These are phyloP conservation scores for Suillus brevipes DNA, from an alignment of 768 basidiomycete genomes.

Conservation along the genomic window DNA sequence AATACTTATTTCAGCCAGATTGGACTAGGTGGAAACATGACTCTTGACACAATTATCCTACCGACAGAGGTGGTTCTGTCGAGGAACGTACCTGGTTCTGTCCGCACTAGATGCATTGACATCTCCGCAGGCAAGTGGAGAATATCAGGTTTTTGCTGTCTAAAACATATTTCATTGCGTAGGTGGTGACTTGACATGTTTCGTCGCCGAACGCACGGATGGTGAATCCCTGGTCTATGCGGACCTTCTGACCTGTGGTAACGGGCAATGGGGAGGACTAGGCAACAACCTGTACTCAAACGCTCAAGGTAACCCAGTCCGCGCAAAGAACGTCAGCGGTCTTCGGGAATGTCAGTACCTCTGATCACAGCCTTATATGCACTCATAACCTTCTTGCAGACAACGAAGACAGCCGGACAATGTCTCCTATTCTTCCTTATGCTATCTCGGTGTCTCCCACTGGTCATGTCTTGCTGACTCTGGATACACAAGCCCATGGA, in stretches of 20 bases:
- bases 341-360: conserved; percentile 76
- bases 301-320: conserved; percentile 66
- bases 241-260: conserved; percentile 75
- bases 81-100: conserved; percentile 50
- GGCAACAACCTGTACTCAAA: conserved; percentile 65
- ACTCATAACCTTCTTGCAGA: conserved; percentile 41
- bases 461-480: conserved; percentile 73
- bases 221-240: conserved; percentile 38
- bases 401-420: conserved; percentile 57
- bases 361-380: conserved; percentile 9
- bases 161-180: not conserved
- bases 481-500: conserved; percentile 58
- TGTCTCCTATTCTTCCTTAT: conserved; percentile 64
- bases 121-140: conserved; percentile 57
- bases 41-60: conserved; percentile 67
- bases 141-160: not conserved
- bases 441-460: conserved; percentile 68
- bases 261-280: conserved; percentile 81
- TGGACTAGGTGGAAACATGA: conserved; percentile 66
- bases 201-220: conserved; percentile 61
- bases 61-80: conserved; percentile 86
- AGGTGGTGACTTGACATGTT: conserved; percentile 77
- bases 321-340: conserved; percentile 79
- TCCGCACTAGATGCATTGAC: conserved; percentile 59
- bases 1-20: conserved; percentile 58